These are phyloP conservation scores for Nemania sp. DNA, from an alignment of 2,329 filamentous ascomycete species.

Conservation along the genomic window DNA sequence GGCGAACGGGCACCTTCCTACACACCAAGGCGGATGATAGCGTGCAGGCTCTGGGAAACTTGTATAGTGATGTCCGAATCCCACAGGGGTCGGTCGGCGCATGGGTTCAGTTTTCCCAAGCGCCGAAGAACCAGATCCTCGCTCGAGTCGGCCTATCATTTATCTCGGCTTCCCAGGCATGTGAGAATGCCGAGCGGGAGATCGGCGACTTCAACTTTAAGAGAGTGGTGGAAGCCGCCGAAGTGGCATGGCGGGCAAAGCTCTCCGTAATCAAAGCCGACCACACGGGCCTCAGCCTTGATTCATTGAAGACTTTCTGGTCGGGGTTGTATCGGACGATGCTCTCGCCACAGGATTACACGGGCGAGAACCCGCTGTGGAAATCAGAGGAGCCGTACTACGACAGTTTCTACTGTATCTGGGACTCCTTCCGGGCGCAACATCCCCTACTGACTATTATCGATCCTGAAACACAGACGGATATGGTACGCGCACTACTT, in stretches of 20 bases:
- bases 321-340: slow-evolving; percentile 76
- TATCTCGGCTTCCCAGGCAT: slow-evolving; percentile 75
- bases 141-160: slow-evolving; percentile 81
- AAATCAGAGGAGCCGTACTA: slow-evolving; percentile 76
- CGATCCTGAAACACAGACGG: slow-evolving; percentile 74
- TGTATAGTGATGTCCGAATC: slow-evolving; percentile 50
- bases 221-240: slow-evolving; percentile 63
- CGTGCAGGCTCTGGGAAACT: slow-evolving; percentile 43
- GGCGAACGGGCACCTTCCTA: slow-evolving; percentile 68
- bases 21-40: slow-evolving; percentile 58
- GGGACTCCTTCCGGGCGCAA: slow-evolving; percentile 79
- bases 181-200: slow-evolving; percentile 75
- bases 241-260: slow-evolving; percentile 72
- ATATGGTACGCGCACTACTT: slow-evolving; percentile 77
- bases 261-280: slow-evolving; percentile 70
- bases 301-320: slow-evolving; percentile 75
- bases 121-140: slow-evolving; percentile 63
- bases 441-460: slow-evolving; percentile 78
- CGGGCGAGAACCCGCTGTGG: slow-evolving; percentile 80
- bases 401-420: slow-evolving; percentile 77
- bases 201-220: slow-evolving; percentile 75
- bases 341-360: slow-evolving; percentile 81
- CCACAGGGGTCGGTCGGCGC: slow-evolving; percentile 62
- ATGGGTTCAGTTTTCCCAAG: slow-evolving; percentile 70
- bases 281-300: slow-evolving; percentile 63